These are phyloP conservation scores for Lycium barbarum DNA, from an alignment of 257 asterid genomes.

Conservation along the genomic window DNA sequence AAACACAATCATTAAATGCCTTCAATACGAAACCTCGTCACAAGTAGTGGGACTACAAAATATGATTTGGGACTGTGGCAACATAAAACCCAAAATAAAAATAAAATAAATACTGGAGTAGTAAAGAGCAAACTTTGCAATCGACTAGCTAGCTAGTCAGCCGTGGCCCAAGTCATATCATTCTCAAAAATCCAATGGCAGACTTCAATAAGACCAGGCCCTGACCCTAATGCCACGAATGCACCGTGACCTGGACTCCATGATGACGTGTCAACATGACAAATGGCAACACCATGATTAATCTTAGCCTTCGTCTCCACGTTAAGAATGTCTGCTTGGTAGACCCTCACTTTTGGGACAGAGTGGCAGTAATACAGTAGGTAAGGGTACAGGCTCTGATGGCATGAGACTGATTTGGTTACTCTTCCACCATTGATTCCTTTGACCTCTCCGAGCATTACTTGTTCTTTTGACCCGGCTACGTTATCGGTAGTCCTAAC, in stretches of 20 bases:
- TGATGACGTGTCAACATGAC: slow-evolving; percentile 80
- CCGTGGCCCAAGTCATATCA: slow-evolving; percentile 79
- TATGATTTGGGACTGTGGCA: background rate
- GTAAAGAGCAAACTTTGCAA: background rate
- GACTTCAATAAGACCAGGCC: slow-evolving; percentile 82
- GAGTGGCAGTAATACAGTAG: slow-evolving; percentile 86
- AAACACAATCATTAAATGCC: background rate
- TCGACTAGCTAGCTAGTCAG: slow-evolving; percentile 41
- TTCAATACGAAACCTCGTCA: slow-evolving; percentile 4
- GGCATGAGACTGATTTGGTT: slow-evolving; percentile 87
- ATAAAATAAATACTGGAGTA: background rate
- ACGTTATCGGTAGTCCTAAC: slow-evolving; percentile 65
- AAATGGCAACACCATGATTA: slow-evolving; percentile 81
- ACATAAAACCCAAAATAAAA: slow-evolving; percentile 4
- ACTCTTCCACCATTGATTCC: slow-evolving; percentile 66
- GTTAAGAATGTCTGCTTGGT: slow-evolving; percentile 74
- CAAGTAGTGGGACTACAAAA: background rate
- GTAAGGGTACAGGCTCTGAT: slow-evolving; percentile 83
- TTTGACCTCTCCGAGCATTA: slow-evolving; percentile 63
- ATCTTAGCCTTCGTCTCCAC: slow-evolving; percentile 54
- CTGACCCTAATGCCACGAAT: slow-evolving; percentile 70
- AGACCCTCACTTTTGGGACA: slow-evolving; percentile 81
- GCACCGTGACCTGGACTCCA: slow-evolving; percentile 90
- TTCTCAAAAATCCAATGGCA: slow-evolving; percentile 98
- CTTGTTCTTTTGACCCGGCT: slow-evolving; percentile 55